These are phyloP conservation scores for Crucibulum laeve DNA, from an alignment of 768 basidiomycete genomes.

Conservation along the genomic window DNA sequence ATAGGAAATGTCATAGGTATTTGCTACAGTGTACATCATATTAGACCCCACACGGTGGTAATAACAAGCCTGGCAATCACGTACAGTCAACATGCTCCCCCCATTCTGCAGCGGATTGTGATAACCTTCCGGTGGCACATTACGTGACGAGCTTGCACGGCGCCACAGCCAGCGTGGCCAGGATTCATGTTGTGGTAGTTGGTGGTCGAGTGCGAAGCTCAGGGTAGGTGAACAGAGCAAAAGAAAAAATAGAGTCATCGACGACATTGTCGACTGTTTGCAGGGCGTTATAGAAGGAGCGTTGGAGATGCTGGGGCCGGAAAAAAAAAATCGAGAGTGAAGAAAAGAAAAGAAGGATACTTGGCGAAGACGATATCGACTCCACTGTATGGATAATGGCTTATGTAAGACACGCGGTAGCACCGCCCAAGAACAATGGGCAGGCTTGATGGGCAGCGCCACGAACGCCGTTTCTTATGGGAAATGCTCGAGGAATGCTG, in stretches of 20 bases:
- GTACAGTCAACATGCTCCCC: conserved; percentile 70
- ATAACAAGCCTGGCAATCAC: conserved; percentile 16
- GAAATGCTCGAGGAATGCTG: too few relatives aligned
- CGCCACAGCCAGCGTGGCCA: conserved; percentile 1
- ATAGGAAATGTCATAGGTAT: conserved; percentile 55
- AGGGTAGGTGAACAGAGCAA: conserved; percentile 24
- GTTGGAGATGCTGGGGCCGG: conserved; percentile 20
- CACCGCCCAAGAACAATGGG: too few relatives aligned
- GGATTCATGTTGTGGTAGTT: conserved; percentile 2
- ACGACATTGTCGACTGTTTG: conserved; percentile 8
- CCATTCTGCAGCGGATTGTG: conserved; percentile 51
- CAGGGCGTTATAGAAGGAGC: conserved; percentile 46
- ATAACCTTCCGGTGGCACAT: conserved; percentile 52
- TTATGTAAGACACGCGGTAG: background rate
- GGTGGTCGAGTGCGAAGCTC: conserved; percentile 6
- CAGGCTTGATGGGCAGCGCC: too few relatives aligned
- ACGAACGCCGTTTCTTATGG: too few relatives aligned
- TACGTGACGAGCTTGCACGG: conserved; percentile 16
- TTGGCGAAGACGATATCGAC: background rate
- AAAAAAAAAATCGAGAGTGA: background rate
- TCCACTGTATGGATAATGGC: background rate
- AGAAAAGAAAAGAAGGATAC: background rate
- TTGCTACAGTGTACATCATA: conserved; percentile 30
- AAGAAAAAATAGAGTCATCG: conserved; percentile 20
- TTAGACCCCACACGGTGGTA: background rate